phyloP scores from a whole-genome alignment of 108 stramenopile species.

The Conticribra guillardii region DNA sequence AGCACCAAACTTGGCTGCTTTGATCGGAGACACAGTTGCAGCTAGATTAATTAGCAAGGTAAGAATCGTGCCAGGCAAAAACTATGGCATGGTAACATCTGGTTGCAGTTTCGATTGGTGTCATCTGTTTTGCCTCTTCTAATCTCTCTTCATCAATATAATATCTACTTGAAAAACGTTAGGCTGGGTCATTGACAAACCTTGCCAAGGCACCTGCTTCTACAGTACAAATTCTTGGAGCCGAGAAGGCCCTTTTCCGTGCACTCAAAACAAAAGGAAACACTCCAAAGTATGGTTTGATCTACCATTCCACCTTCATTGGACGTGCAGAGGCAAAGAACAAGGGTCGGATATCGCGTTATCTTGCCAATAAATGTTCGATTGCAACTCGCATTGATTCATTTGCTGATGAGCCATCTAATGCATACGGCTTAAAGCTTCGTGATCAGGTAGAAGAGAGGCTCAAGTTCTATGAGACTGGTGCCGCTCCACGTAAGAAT shows the following conservation, averaged over 20 bases:
- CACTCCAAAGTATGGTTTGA: slow-evolving; percentile 99
- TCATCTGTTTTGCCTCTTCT: slow-evolving; percentile 1
- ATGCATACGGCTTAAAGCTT: slow-evolving; percentile 95
- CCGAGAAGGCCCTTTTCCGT: slow-evolving; percentile 99
- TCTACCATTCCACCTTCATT: slow-evolving; percentile 98
- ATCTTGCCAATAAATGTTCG: slow-evolving; percentile 99
- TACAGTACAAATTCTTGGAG: slow-evolving; percentile 99
- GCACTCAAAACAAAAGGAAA: slow-evolving; percentile 99
- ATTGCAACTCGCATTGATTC: slow-evolving; percentile 99
- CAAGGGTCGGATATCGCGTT: slow-evolving; percentile 99
- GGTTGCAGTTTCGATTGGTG: no score
- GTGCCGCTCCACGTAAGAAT: slow-evolving; percentile 97
- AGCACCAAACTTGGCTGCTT: slow-evolving; percentile 96
- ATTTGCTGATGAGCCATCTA: slow-evolving; percentile 93
- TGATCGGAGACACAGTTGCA: slow-evolving; percentile 99
- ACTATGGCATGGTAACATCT: neutral
- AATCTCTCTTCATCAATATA: no score
- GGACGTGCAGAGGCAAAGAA: slow-evolving; percentile 99
- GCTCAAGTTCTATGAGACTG: slow-evolving; percentile 98
- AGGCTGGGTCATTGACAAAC: slow-evolving; percentile 96
- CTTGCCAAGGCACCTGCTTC: slow-evolving; percentile 99
- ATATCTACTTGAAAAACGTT: no score
- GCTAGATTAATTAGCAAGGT: slow-evolving; percentile 99
- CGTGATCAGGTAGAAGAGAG: slow-evolving; percentile 99
- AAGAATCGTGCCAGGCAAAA: slow-evolving; percentile 29